A percentile compares a stretch with the other conserved stretches of the same genome.
phyloP scores from a whole-genome alignment of 2,329 filamentous ascomycete species.

The Tolypocladium tropicale region DNA sequence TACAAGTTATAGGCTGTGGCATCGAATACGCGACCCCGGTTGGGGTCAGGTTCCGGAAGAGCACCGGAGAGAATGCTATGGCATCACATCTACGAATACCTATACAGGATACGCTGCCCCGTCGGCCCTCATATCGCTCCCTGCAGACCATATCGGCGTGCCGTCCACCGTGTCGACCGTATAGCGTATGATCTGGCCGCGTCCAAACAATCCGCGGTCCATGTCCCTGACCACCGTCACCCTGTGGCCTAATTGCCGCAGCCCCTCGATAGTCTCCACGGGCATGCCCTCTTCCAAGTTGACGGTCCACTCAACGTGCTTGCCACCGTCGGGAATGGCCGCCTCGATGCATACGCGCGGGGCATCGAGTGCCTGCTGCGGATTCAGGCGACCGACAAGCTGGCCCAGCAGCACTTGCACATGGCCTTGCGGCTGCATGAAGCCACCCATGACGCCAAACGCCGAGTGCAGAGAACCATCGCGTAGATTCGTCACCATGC shows the following conservation, averaged over 20 bases:
- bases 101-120: constrained; percentile 52
- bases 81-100: background rate
- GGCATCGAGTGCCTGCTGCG: constrained; percentile 82
- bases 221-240: constrained; percentile 59
- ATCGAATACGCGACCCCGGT: background rate
- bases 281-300: constrained; percentile 77
- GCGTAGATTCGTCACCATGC: constrained; percentile 66
- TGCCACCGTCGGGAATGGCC: constrained; percentile 52
- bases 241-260: constrained; percentile 62
- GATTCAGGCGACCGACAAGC: constrained; percentile 68
- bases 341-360: constrained; percentile 83
- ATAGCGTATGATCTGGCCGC: constrained; percentile 77
- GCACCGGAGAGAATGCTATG: background rate
- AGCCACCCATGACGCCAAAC: constrained; percentile 95
- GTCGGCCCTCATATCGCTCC: constrained; percentile 81
- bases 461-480: constrained; percentile 73
- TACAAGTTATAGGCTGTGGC: background rate
- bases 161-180: constrained; percentile 61
- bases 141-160: constrained; percentile 69
- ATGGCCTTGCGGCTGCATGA: constrained; percentile 97
- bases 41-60: background rate
- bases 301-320: constrained; percentile 52
- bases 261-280: constrained; percentile 52
- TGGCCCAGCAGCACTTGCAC: constrained; percentile 89
- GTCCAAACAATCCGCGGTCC: constrained; percentile 62